Conservation (phyloP, 768 basidiomycete genomes). For the Coprinellus micaceus region DNA sequence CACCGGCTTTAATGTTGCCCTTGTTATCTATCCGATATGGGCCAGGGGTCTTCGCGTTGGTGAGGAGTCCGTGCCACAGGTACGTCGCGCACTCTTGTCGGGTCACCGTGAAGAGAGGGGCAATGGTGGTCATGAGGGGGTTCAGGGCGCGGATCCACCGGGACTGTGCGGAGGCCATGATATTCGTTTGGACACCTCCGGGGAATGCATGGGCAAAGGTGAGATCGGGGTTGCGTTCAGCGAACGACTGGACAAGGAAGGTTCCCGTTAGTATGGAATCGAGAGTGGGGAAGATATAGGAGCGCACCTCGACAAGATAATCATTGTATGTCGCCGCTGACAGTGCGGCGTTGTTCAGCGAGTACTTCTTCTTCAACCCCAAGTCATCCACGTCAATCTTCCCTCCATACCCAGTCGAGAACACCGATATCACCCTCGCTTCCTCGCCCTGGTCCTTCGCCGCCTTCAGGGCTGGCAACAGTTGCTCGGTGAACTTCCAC, state of each 20-base stretch:
- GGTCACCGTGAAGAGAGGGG: constrained; percentile 22
- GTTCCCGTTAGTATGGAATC: constrained; percentile 1
- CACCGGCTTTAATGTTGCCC: constrained; percentile 31
- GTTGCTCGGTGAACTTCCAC: constrained; percentile 44
- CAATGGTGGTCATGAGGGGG: constrained; percentile 16
- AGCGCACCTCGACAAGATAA: constrained; percentile 44
- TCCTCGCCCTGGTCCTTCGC: constrained; percentile 45
- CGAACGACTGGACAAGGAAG: constrained; percentile 27
- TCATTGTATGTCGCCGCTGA: constrained; percentile 43
- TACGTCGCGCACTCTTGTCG: constrained; percentile 31
- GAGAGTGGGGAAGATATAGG: background rate
- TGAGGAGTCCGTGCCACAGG: constrained; percentile 31
- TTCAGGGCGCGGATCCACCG: constrained; percentile 18
- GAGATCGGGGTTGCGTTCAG: constrained; percentile 30
- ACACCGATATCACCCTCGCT: constrained; percentile 44
- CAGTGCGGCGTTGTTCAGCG: constrained; percentile 24
- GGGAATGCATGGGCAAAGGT: constrained; percentile 39
- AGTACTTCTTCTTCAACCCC: constrained; percentile 42
- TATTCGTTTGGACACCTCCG: constrained; percentile 34
- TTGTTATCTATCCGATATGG: constrained; percentile 28
- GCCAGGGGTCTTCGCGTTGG: constrained; percentile 17
- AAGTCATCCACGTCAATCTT: constrained; percentile 42
- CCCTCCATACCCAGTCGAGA: constrained; percentile 29
- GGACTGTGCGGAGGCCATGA: constrained; percentile 26
- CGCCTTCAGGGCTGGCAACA: constrained; percentile 38